Evolutionary conservation across 768 basidiomycete genomes (phyloP).

Genomic region (Mrakia blollopis): DNA sequence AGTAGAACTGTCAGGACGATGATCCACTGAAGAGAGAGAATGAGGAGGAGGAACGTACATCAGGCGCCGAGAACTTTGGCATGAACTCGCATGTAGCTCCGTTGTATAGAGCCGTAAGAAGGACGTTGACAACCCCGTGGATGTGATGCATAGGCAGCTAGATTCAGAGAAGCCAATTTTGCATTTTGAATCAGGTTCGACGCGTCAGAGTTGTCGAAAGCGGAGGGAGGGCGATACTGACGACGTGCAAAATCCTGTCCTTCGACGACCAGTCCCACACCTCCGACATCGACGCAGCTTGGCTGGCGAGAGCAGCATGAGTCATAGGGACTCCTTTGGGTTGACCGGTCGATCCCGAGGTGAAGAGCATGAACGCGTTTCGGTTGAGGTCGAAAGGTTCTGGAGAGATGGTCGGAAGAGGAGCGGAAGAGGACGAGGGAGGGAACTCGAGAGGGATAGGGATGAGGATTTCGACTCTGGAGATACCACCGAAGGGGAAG

Average conservation of each 20-base stretch:
- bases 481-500: not conserved
- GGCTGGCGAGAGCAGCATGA: constrained; percentile 24
- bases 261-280: constrained; percentile 22
- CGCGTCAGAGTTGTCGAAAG: no score
- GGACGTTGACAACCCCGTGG: constrained; percentile 41
- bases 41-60: not conserved
- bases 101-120: constrained; percentile 39
- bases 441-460: constrained; percentile 9
- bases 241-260: constrained; percentile 29
- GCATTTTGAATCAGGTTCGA: no score
- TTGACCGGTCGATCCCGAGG: constrained; percentile 21
- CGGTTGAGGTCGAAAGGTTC: constrained; percentile 19
- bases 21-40: not conserved
- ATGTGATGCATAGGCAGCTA: constrained; percentile 31
- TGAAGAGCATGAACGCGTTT: constrained; percentile 30
- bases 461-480: not conserved
- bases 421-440: not conserved
- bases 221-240: no score
- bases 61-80: constrained; percentile 37
- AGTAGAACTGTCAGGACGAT: not conserved
- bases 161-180: no score
- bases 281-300: constrained; percentile 14
- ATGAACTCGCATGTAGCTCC: constrained; percentile 41
- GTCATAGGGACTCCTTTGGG: constrained; percentile 31
- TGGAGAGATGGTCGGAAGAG: constrained; percentile 19